Evolutionary conservation across 139 green algal species (phyloP).

Genomic region (Micromonas pusilla): DNA sequence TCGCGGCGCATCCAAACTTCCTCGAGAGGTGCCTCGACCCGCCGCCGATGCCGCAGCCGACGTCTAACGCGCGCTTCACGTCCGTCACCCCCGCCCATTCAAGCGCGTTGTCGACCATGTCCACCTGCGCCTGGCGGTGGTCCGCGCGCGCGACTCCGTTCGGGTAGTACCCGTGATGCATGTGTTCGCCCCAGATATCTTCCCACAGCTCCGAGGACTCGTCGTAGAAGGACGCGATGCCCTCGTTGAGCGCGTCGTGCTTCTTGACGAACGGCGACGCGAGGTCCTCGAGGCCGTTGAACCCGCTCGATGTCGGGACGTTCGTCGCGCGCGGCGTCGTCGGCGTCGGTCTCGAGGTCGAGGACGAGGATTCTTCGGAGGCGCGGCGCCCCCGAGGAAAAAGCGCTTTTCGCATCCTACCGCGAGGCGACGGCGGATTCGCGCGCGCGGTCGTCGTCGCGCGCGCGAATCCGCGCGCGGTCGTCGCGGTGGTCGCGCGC

Average conservation of each 20-base stretch:
- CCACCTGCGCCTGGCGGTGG: conserved; percentile 46
- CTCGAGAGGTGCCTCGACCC: conserved; percentile 72
- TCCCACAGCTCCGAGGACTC: conserved; percentile 86
- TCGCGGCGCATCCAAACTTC: conserved; percentile 57
- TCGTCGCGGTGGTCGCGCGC: no score
- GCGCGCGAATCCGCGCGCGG: no score
- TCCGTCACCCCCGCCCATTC: conserved; percentile 57
- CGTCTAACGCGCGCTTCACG: conserved; percentile 73
- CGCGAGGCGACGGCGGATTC: no score
- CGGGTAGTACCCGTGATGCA: conserved; percentile 95
- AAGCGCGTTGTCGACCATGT: conserved; percentile 92
- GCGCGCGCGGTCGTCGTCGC: no score
- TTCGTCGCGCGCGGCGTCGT: no score
- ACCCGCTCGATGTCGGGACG: background rate
- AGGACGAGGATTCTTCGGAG: no score
- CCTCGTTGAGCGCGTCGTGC: conserved; percentile 62
- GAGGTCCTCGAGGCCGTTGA: background rate
- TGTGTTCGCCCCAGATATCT: conserved; percentile 73
- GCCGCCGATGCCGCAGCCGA: conserved; percentile 93
- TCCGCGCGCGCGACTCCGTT: background rate
- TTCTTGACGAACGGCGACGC: background rate
- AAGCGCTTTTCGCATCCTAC: no score
- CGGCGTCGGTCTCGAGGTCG: no score
- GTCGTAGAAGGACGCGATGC: conserved; percentile 94
- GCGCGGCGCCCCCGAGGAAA: no score